Evolutionary conservation across 108 stramenopile genomes (phyloP).

Genomic region (Cyclotella atomus): DNA sequence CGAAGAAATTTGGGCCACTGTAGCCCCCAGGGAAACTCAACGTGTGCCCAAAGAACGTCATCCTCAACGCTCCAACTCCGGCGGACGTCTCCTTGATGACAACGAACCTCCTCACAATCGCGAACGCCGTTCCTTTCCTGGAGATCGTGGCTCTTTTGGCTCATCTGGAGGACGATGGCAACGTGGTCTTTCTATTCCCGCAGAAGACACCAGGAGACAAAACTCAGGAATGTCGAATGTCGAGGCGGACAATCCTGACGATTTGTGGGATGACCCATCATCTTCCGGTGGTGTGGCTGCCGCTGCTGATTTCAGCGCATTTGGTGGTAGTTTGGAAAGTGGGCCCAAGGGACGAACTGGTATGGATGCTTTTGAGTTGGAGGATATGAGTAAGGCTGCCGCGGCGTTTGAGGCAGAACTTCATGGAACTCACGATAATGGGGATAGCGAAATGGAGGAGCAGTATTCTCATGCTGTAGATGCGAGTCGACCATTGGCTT

Average conservation of each 20-base stretch:
- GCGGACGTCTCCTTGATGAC: neutral
- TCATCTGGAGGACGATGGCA: constrained; percentile 62
- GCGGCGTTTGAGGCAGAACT: constrained; percentile 71
- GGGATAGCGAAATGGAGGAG: constrained; percentile 14
- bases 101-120: constrained; percentile 4
- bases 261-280: constrained; percentile 89
- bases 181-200: constrained; percentile 79
- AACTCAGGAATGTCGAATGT: neutral
- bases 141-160: neutral
- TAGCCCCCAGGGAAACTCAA: constrained; percentile 12
- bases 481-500: constrained; percentile 77
- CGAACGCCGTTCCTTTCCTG: neutral
- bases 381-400: constrained; percentile 79
- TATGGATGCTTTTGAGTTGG: constrained; percentile 69
- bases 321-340: constrained; percentile 73
- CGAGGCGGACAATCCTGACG: constrained; percentile 74
- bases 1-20: constrained; percentile 78
- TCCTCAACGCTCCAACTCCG: neutral
- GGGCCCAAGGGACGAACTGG: constrained; percentile 42
- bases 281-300: constrained; percentile 55
- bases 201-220: constrained; percentile 21
- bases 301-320: constrained; percentile 82
- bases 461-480: constrained; percentile 51
- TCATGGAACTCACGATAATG: constrained; percentile 48
- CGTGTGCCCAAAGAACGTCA: neutral